These are phyloP conservation scores for Fraxinus floribunda DNA, from an alignment of 305 asterid genomes.

Conservation along the genomic window DNA sequence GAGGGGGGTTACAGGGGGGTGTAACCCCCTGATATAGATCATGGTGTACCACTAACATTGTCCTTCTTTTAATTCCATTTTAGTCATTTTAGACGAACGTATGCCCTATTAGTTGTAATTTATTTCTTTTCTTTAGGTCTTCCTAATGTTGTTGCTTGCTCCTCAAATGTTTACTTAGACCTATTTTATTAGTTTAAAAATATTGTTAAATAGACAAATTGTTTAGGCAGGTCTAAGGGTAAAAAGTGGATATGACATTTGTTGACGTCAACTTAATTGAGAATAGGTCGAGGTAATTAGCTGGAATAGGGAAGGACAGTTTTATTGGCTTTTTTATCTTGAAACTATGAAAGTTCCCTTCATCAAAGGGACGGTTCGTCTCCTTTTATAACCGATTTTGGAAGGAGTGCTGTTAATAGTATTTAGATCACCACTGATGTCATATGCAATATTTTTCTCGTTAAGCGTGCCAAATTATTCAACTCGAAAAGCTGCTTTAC, in stretches of 20 bases:
- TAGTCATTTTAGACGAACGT: no score
- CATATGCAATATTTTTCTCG: neutral
- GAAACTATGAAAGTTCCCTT: neutral
- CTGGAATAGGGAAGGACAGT: neutral
- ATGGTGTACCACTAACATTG: no score
- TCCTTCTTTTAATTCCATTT: no score
- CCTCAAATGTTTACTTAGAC: neutral
- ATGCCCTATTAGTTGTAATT: no score
- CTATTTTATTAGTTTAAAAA: neutral
- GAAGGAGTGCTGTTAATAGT: neutral
- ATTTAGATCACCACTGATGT: neutral
- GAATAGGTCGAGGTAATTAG: no score
- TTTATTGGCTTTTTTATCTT: neutral
- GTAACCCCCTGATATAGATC: no score
- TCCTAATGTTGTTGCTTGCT: neutral
- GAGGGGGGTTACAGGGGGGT: no score
- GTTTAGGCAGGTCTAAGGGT: no score
- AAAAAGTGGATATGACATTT: no score
- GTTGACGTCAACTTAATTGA: neutral
- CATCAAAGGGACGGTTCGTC: no score
- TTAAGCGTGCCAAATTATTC: neutral
- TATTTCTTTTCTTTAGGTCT: neutral
- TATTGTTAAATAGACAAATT: no score
- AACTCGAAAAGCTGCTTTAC: neutral
- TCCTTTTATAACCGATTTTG: neutral